Conservation (phyloP, 257 asterid genomes). For the Lycium ferocissimum region DNA sequence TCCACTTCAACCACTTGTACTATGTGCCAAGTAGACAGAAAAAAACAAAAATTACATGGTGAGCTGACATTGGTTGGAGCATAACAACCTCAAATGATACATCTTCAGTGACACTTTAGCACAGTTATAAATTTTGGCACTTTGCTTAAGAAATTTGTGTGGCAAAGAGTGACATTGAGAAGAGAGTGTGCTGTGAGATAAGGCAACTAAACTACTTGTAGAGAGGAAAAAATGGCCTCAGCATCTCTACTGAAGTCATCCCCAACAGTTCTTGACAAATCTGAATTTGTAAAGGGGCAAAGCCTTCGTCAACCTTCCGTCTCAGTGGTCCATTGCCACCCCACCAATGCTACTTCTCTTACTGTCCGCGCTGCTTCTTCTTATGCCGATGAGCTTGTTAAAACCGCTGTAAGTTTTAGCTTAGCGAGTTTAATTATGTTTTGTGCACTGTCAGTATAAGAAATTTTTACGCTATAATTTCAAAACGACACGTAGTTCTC, state of each 20-base stretch:
- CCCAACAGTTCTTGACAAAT: slow-evolving; percentile 70
- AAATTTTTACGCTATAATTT: neutral
- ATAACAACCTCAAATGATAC: slow-evolving; percentile 68
- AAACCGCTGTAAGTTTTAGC: slow-evolving; percentile 69
- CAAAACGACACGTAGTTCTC: neutral
- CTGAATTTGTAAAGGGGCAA: slow-evolving; percentile 81
- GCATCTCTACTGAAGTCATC: slow-evolving; percentile 84
- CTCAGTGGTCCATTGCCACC: slow-evolving; percentile 56
- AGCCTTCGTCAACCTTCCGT: slow-evolving; percentile 66
- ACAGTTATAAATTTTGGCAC: slow-evolving; percentile 48
- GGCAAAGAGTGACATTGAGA: slow-evolving; percentile 50
- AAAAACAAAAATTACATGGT: slow-evolving; percentile 47
- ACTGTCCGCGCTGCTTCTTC: slow-evolving; percentile 70
- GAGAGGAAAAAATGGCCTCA: slow-evolving; percentile 66
- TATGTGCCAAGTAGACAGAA: slow-evolving; percentile 49
- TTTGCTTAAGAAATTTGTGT: slow-evolving; percentile 40
- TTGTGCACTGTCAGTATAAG: neutral
- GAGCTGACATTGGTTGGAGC: slow-evolving; percentile 52
- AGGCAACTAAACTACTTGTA: slow-evolving; percentile 40
- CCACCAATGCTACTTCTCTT: slow-evolving; percentile 52
- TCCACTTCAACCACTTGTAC: slow-evolving; percentile 47
- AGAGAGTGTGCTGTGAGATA: slow-evolving; percentile 47
- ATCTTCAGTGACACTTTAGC: slow-evolving; percentile 46
- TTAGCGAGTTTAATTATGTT: no score
- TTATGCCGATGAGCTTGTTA: slow-evolving; percentile 88